Base-by-base conservation (phyloP, 129 eudicot genomes). In the Escallonia rubra region DNA sequence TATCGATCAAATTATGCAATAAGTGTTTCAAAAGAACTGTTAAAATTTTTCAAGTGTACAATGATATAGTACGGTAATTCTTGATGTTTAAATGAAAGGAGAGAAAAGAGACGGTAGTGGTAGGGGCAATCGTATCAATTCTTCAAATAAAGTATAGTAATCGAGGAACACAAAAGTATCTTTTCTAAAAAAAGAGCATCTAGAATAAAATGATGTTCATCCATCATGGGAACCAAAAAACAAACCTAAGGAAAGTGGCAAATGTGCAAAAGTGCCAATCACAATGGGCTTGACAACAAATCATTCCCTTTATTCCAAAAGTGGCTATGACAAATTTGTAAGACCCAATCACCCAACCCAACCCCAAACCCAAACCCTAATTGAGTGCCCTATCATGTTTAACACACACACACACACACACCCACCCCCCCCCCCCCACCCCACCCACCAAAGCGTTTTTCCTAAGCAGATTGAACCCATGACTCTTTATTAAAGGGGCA, bases 301-400 rank as follows among this genome's bases (percentile, higher is more conserved):
- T 57, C 8, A 10, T 3, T 8, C 16, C 2, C 16, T n/a, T n/a
- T 9, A 34, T 8, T 64, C 59, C 7, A 23, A 23, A 23, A 23
- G 34, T 23, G 10, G n/a, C 13, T 47, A 61, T 61, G 67, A 50
- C 76, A 59, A 76, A 52, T 2, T 49, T 59, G 57, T 42, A 62
- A 50, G 42, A 38, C 75, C 65, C 60, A 61, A 69, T 51, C 41
- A 38, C 75, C 65, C 60, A 61, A 69, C 59, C 41, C 34, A 23
- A 23, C 34, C 34, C 34, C 34, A 23, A 0, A 0, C 34, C 34
- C 0, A 53, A 66, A 66, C 71, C 61, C 61, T 66, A 66, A 66
- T 66, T 4, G 60, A 66, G 61, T 66, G 71, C 71, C 71, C 56
- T 9, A 41, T 66, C 71, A 52, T 52, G 13, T 66, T 51, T 50